Base-by-base conservation (phyloP, 129 eudicot genomes). In the Tagetes erecta region DNA sequence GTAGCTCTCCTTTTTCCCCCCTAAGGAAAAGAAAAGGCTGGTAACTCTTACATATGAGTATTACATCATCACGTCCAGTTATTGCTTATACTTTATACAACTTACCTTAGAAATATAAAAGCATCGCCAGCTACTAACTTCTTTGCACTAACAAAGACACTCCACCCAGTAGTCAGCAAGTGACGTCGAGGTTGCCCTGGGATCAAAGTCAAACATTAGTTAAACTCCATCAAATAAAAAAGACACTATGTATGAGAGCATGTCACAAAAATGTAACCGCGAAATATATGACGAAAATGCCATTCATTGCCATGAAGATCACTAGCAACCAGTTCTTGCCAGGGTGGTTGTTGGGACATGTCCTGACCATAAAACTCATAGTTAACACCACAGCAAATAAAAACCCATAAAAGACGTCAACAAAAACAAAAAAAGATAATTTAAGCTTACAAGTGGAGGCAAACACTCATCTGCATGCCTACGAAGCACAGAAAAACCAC, bases 171-270 rank as follows among this genome's bases (percentile, higher is more conserved):
- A 7, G 98, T 94, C 72, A 94, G 86, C 77, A 94, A 81, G 83
- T 94, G 98, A 42, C 98, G 97, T 75, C 97, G 91, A 44, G 98
- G 98, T 81, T 94, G 98, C 40, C 98, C 98, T 94, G 89, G 41
- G 40, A 83, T 42, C 35, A 8, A 84, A 62, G 30, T 11, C 45
- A 64, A 59, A 45, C 33, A 59, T 35, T 20, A 70, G 66, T 64
- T 68, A 70, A 39, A 13, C 38, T 45, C 40, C 45, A 71, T 55
- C 68, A 6, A 34, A 68, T 14, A 13, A 75, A 4, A 35, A 58
- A 55, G 14, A 35, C 38, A 57, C 33, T 35, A 12, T 27, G 59
- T 46, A 70, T 47, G 30, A 39, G 35, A 56, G 49, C 59, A 68
- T 35, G 60, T 68, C 30, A 47, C 44, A 49, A 31, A 62, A 64